phyloP scores from a whole-genome alignment of 2,329 filamentous ascomycete species.

The Coniochaeta pulveracea region DNA sequence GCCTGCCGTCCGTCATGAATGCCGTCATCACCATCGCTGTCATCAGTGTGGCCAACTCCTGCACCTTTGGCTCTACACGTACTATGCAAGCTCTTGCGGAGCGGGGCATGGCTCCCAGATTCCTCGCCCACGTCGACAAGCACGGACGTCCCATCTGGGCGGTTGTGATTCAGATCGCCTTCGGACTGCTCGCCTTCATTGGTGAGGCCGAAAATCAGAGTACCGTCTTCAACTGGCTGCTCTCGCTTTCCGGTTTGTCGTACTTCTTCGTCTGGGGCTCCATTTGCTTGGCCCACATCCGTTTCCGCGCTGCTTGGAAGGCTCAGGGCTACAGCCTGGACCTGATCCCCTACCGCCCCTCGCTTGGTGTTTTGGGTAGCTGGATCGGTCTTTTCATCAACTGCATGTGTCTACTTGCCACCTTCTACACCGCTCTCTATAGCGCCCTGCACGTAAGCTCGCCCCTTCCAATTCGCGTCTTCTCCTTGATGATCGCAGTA shows the following conservation, averaged over 20 bases:
- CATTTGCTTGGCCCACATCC: constrained; percentile 53
- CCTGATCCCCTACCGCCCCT: constrained; percentile 34
- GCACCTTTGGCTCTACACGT: constrained; percentile 36
- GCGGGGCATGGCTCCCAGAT: constrained; percentile 39
- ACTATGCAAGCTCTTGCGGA: constrained; percentile 38
- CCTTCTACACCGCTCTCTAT: constrained; percentile 59
- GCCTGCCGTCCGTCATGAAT: constrained; percentile 41
- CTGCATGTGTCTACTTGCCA: constrained; percentile 55
- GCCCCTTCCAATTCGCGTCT: neutral
- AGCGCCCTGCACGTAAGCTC: constrained; percentile 43
- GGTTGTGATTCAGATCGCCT: constrained; percentile 37
- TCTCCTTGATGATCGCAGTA: neutral
- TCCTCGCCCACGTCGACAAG: constrained; percentile 50
- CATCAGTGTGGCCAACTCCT: constrained; percentile 39
- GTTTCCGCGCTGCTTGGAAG: constrained; percentile 52
- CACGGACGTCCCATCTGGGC: constrained; percentile 47
- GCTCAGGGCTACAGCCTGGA: constrained; percentile 40
- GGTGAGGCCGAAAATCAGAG: constrained; percentile 28
- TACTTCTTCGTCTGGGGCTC: constrained; percentile 69
- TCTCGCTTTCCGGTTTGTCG: constrained; percentile 60
- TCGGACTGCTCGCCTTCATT: constrained; percentile 50
- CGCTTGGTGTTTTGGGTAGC: constrained; percentile 52
- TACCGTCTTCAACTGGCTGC: constrained; percentile 51
- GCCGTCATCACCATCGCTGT: constrained; percentile 39
- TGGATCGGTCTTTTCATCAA: constrained; percentile 59